Evolutionary conservation across 176 grass and related monocot species (phyloP).

Genomic region (Phoenix roebelenii): DNA sequence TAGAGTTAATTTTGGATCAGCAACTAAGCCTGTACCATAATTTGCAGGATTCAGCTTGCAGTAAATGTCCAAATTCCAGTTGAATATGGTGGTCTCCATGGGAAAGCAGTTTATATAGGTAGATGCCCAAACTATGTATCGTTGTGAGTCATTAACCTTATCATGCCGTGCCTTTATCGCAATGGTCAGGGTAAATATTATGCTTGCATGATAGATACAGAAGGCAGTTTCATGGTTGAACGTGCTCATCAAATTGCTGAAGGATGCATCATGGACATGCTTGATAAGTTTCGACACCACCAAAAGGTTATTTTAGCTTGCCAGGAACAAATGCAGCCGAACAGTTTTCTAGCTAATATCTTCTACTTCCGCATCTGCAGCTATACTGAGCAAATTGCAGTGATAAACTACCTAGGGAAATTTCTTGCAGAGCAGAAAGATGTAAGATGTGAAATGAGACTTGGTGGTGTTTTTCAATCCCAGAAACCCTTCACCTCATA

Average conservation of each 20-base stretch:
- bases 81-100: constrained; percentile 77
- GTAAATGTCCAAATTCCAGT: constrained; percentile 91
- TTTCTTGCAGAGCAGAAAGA: constrained; percentile 74
- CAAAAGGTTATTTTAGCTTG: constrained; percentile 35
- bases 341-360: constrained; percentile 64
- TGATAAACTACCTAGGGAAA: constrained; percentile 82
- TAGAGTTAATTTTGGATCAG: not conserved
- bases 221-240: constrained; percentile 97
- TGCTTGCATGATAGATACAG: constrained; percentile 53
- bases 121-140: not conserved
- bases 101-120: constrained; percentile 95
- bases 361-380: constrained; percentile 95
- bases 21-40: constrained; percentile 7
- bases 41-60: constrained; percentile 83
- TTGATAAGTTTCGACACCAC: constrained; percentile 36
- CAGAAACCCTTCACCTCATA: not conserved
- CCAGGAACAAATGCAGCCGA: constrained; percentile 46
- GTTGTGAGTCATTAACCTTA: no score
- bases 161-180: not conserved
- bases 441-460: constrained; percentile 20
- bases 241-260: constrained; percentile 84
- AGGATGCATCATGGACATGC: constrained; percentile 69
- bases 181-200: constrained; percentile 4
- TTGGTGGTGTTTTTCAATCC: no score
- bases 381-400: constrained; percentile 95